Evolutionary conservation across 2,329 filamentous ascomycete species (phyloP).

Genomic region (Fusarium coffeatum): DNA sequence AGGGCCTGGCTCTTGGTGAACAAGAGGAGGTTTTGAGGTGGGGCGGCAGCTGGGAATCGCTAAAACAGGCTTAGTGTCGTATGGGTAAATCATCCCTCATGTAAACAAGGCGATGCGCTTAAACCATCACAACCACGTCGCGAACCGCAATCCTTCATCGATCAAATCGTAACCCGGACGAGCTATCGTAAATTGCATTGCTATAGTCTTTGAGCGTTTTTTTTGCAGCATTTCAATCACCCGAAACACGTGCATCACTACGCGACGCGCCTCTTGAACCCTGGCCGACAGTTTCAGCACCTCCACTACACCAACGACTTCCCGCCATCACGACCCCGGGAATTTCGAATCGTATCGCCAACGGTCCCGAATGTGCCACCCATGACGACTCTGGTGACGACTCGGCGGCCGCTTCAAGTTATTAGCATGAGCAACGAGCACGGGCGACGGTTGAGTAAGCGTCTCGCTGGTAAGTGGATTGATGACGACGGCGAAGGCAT

Average conservation of each 20-base stretch:
- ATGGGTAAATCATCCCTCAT: slow-evolving; percentile 43
- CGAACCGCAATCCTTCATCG: slow-evolving; percentile 41
- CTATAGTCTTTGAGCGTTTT: background rate
- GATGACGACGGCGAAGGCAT: slow-evolving; percentile 14
- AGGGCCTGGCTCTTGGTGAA: slow-evolving; percentile 1
- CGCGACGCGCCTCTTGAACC: slow-evolving; percentile 36
- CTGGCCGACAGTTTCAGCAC: slow-evolving; percentile 29
- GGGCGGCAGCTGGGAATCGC: slow-evolving; percentile 22
- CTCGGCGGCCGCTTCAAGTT: slow-evolving; percentile 72
- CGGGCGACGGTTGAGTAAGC: slow-evolving; percentile 72
- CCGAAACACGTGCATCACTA: slow-evolving; percentile 16
- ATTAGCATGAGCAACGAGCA: slow-evolving; percentile 76
- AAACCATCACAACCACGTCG: slow-evolving; percentile 44
- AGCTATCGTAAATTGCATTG: slow-evolving; percentile 33
- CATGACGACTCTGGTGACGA: slow-evolving; percentile 77
- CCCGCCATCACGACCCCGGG: slow-evolving; percentile 32
- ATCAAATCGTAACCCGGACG: slow-evolving; percentile 20
- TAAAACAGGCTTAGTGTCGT: slow-evolving; percentile 36
- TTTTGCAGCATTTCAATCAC: background rate
- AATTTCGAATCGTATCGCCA: slow-evolving; percentile 34
- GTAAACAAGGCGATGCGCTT: slow-evolving; percentile 49
- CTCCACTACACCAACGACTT: slow-evolving; percentile 26
- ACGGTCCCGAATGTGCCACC: slow-evolving; percentile 59
- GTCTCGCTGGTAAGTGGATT: slow-evolving; percentile 67
- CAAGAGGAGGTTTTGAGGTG: slow-evolving; percentile 24